Conservation (phyloP, 2,329 filamentous ascomycete species). For the Immersiporthe knoxdaviesiana region DNA sequence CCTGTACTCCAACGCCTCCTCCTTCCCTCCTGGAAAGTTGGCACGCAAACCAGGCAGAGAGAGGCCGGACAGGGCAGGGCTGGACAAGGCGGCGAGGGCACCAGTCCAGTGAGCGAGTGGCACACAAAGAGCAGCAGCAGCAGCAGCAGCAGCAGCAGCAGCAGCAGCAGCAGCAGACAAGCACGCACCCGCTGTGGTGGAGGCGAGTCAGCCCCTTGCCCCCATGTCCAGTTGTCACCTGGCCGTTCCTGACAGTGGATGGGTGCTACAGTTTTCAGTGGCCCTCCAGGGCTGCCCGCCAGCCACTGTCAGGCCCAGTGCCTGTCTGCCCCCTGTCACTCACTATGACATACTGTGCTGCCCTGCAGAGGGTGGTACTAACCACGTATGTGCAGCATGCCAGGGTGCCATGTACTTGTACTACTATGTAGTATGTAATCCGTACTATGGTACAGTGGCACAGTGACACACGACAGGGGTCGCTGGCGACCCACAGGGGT, state of each 20-base stretch:
- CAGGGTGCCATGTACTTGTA: no score
- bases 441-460: background rate
- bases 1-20: no score
- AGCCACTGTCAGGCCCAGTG: background rate
- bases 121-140: background rate
- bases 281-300: background rate
- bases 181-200: background rate
- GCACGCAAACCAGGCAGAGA: background rate
- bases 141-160: background rate
- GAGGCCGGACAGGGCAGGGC: background rate
- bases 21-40: background rate
- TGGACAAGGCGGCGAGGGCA: background rate
- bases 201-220: slow-evolving; percentile 1
- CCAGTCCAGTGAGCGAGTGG: background rate
- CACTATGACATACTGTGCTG: background rate
- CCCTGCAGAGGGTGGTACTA: background rate
- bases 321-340: background rate
- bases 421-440: no score
- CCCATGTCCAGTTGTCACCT: slow-evolving; percentile 2
- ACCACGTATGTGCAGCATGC: background rate
- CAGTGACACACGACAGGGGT: background rate
- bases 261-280: background rate
- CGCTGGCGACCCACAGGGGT: background rate
- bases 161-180: background rate
- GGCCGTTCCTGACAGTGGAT: slow-evolving; percentile 4